Evolutionary conservation across 345 rosid genomes (phyloP).

Genomic region (Lepidium didymum): DNA sequence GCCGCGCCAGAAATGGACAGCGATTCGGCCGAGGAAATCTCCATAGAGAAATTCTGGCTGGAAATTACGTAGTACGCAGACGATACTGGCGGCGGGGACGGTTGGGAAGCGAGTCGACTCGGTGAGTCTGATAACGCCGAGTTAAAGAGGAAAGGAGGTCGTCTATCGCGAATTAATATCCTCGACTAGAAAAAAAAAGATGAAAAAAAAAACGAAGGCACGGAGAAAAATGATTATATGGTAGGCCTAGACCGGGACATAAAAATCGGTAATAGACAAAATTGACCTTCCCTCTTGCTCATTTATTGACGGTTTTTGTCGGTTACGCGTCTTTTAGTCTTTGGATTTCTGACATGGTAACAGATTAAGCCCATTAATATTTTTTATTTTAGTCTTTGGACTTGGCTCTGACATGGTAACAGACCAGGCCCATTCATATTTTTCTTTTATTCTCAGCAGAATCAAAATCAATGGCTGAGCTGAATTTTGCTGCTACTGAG

Average conservation of each 20-base stretch:
- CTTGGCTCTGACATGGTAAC: not conserved
- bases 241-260: not conserved
- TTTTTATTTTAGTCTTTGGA: not conserved
- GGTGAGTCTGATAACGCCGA: slow-evolving; percentile 25
- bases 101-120: slow-evolving; percentile 19
- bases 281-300: not conserved
- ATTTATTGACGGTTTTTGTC: slow-evolving; percentile 22
- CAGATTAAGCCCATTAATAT: not conserved
- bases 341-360: not conserved
- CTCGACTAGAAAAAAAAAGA: not conserved
- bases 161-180: slow-evolving; percentile 10
- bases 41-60: slow-evolving; percentile 28
- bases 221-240: slow-evolving; percentile 4
- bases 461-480: not conserved
- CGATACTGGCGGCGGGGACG: not conserved
- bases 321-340: slow-evolving; percentile 20
- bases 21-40: slow-evolving; percentile 34
- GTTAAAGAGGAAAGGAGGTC: slow-evolving; percentile 8
- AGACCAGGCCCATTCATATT: not conserved
- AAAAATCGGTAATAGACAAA: not conserved
- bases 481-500: not conserved
- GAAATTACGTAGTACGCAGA: not conserved
- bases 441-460: not conserved
- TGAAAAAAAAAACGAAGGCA: not conserved
- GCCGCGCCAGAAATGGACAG: slow-evolving; percentile 21